Evolutionary conservation across 1,284 basidiomycete genomes (phyloP), one percentile per base, ranked within the genome.

Genomic region (Sphagnurus paluster): DNA sequence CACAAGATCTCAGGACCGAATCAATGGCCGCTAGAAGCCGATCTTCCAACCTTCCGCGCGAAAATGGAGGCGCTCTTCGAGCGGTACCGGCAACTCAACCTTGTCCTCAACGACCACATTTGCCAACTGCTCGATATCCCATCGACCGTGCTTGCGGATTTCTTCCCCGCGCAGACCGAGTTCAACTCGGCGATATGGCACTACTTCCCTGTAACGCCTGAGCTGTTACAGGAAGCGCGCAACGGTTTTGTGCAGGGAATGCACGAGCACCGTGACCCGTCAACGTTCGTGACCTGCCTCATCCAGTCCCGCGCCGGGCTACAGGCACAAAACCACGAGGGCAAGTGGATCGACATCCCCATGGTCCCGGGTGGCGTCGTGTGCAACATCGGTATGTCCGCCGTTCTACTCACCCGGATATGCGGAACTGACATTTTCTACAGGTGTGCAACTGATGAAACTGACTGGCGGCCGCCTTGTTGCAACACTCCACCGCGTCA

Each of bases 261-360:
- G 60, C 61, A 62, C 37, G 60, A 63, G 43, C 61, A 62, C 44
- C 58, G 61, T 8, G 59, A 63, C 47, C 61, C 61, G 7, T 57
- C 56, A 10, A 62, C 60, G 4, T 63, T 62, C 43, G 48, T 63
- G n/a, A 63, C 60, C 1, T 62, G 60, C 42, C 48, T 63, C 44
- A 63, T 63, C 33, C 61, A 63, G 42, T 57, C 55, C 19, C 52
- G 55, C 17, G 35, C 53, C n/a, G 61, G 58, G 2, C 40, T 63
- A 14, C 60, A 63, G 48, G 61, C 50, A 25, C 58, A 63, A 44
- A 63, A 63, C 41, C 57, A 62, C 41, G 46, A 48, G 19, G 60
- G 61, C 7, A 48, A 47, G 13, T 61, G 61, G 61, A 44, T 63
- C 13, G 60, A 63, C 34, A 55, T 56, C 16, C 55, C 52, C 6